These are phyloP conservation scores for Aureobasidium musti DNA, from an alignment of 2,329 filamentous ascomycete species.

Conservation along the genomic window DNA sequence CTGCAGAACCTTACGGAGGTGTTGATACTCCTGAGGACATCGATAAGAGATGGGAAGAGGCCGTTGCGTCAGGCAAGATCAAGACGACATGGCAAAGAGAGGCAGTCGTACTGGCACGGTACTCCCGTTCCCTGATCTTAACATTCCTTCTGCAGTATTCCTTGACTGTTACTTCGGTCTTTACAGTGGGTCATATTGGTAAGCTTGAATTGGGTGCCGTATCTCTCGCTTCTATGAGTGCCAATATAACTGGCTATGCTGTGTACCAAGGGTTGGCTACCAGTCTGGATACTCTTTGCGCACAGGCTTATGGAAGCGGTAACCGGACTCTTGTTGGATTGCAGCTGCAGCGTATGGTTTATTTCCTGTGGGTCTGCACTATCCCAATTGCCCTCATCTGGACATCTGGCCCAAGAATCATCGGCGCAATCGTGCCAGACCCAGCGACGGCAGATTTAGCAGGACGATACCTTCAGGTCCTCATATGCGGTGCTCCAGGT, in stretches of 20 bases:
- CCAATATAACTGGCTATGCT: slow-evolving; percentile 50
- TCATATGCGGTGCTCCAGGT: slow-evolving; percentile 69
- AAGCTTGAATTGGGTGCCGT: slow-evolving; percentile 50
- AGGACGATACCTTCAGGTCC: slow-evolving; percentile 69
- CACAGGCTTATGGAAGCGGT: slow-evolving; percentile 85
- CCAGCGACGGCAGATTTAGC: slow-evolving; percentile 67
- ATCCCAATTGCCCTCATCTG: slow-evolving; percentile 73
- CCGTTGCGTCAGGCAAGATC: slow-evolving; percentile 76
- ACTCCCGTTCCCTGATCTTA: slow-evolving; percentile 46
- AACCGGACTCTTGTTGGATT: slow-evolving; percentile 83
- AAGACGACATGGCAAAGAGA: slow-evolving; percentile 90
- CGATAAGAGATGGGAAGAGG: slow-evolving; percentile 78
- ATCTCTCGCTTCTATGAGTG: slow-evolving; percentile 50
- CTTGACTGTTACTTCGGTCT: slow-evolving; percentile 50
- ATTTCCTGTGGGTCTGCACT: slow-evolving; percentile 69
- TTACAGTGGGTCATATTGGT: slow-evolving; percentile 51
- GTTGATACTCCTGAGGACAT: slow-evolving; percentile 56
- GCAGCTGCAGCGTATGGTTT: slow-evolving; percentile 77
- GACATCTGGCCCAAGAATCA: slow-evolving; percentile 65
- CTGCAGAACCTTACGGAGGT: slow-evolving; percentile 48
- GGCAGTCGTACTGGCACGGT: slow-evolving; percentile 70
- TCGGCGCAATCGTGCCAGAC: slow-evolving; percentile 67
- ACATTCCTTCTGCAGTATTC: slow-evolving; percentile 51
- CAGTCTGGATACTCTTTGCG: slow-evolving; percentile 84
- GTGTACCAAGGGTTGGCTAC: slow-evolving; percentile 68